Base-by-base conservation (phyloP, 2,329 filamentous ascomycete genomes). In the Didymosphaeria variabile region DNA sequence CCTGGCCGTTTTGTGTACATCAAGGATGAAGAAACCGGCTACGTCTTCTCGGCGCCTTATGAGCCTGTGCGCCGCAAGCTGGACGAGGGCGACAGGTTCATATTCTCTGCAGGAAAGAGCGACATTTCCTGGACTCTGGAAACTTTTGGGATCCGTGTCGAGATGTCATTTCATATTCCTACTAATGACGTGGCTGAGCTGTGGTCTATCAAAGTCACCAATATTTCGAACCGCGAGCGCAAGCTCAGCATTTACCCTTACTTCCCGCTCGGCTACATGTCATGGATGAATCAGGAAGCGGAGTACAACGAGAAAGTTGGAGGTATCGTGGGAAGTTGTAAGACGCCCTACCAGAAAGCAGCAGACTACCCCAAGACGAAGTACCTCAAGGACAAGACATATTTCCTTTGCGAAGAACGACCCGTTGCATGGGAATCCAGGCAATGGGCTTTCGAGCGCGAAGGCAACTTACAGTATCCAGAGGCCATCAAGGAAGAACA, bases 271-370 rank as follows among this genome's bases (percentile, higher is more conserved):
- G 85, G 85, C n/a, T 86, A 85, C 74, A 86, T 86, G 84, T 87
- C 85, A 15, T 87, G 85, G 85, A 87, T 87, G 85, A 87, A 86
- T 70, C 85, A 86, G 70, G 84, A 83, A 34, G 85, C 82, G 38
- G 82, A 85, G 63, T 87, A 83, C 78, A 79, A 81, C 23, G 58
- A 75, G 6, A 81, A 85, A 10, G 77, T 86, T 21, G 77, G 78
- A 23, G 85, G 82, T 26, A 77, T 87, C 13, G 79, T 87, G 12
- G 84, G 79, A 26, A 85, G 78, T 72, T 82, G 82, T 67, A 81
- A 86, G 61, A 86, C 85, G 1, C 85, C 85, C 0, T 87, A 87
- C 67, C 85, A 87, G 60, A 86, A 86, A 67, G 81, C 84, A 0
- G 79, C 80, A 61, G 85, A 87, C 59, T 87, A 86, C 68, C 85